Percentiles rank a stretch among this genome's conserved stretches.
These are phyloP conservation scores for Cyclotella cryptica DNA, from an alignment of 108 stramenopile species.

Conservation along the genomic window DNA sequence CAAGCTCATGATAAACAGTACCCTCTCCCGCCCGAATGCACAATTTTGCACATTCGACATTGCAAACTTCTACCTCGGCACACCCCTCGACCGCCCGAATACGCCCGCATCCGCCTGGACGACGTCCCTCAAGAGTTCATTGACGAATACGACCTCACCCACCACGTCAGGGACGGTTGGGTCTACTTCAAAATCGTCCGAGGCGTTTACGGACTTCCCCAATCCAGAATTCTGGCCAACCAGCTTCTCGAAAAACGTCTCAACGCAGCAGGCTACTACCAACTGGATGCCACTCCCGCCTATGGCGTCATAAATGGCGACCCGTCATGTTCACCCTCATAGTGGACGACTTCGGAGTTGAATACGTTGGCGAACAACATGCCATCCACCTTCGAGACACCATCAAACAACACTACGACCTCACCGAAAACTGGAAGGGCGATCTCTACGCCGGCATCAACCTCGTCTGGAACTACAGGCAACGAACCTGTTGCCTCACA, in stretches of 20 bases:
- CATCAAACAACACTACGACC: slow-evolving; percentile 28
- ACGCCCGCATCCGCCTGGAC: slow-evolving; percentile 33
- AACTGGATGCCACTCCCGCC: slow-evolving; percentile 26
- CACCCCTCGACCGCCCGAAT: slow-evolving; percentile 44
- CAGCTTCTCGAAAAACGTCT: slow-evolving; percentile 1
- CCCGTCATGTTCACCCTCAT: not conserved
- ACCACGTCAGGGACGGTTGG: slow-evolving; percentile 2
- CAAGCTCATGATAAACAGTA: slow-evolving; percentile 54
- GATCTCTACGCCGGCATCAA: slow-evolving; percentile 35
- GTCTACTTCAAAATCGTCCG: slow-evolving; percentile 25
- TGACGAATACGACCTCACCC: slow-evolving; percentile 28
- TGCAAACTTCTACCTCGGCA: slow-evolving; percentile 47
- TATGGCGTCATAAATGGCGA: slow-evolving; percentile 38
- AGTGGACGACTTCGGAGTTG: slow-evolving; percentile 65
- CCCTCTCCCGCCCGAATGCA: slow-evolving; percentile 37
- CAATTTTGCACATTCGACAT: slow-evolving; percentile 25
- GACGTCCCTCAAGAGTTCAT: slow-evolving; percentile 41
- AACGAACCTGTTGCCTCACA: slow-evolving; percentile 33
- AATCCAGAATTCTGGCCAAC: slow-evolving; percentile 45
- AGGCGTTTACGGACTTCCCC: slow-evolving; percentile 60
- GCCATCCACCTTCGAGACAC: slow-evolving; percentile 41
- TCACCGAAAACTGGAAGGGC: slow-evolving; percentile 39
- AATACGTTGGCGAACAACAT: slow-evolving; percentile 41
- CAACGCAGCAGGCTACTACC: slow-evolving; percentile 26
- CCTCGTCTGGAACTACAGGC: slow-evolving; percentile 51